Conservation (phyloP, 768 basidiomycete genomes). For the Podaxis rugospora region DNA sequence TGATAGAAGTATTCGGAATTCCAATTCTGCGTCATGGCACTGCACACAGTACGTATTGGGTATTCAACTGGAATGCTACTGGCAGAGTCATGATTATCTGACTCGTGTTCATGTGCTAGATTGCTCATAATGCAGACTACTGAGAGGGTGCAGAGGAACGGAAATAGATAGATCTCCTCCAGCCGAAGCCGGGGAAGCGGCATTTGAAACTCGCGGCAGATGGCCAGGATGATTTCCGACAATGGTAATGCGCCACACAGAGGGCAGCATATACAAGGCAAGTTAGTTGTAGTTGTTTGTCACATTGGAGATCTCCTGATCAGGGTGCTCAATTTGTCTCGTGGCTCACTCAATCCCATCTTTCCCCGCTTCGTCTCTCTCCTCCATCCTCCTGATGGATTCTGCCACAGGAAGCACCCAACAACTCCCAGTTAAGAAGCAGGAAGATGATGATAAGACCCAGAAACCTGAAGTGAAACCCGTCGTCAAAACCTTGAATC, state of each 20-base stretch:
- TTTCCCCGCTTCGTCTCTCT: slow-evolving; percentile 13
- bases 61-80: too few species aligned
- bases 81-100: not conserved
- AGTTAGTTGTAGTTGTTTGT: slow-evolving; percentile 14
- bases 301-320: slow-evolving; percentile 14
- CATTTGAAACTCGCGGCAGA: not conserved
- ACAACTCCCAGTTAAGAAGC: slow-evolving; percentile 48
- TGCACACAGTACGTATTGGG: not conserved
- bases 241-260: slow-evolving; percentile 10
- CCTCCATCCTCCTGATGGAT: slow-evolving; percentile 17
- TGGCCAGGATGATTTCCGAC: not conserved
- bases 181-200: not conserved
- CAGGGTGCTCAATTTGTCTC: slow-evolving; percentile 17
- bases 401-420: slow-evolving; percentile 31
- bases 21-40: not conserved
- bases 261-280: slow-evolving; percentile 3
- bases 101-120: not conserved
- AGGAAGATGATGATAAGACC: slow-evolving; percentile 51
- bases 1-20: not conserved
- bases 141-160: not conserved
- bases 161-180: slow-evolving; percentile 6
- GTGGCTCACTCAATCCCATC: slow-evolving; percentile 11
- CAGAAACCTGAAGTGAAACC: slow-evolving; percentile 72
- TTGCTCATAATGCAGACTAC: not conserved
- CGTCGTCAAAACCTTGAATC: slow-evolving; percentile 73